Evolutionary conservation across 2,329 filamentous ascomycete genomes (phyloP), one percentile per base, ranked within the genome.

Genomic region (Paraconiothyrium sp.): DNA sequence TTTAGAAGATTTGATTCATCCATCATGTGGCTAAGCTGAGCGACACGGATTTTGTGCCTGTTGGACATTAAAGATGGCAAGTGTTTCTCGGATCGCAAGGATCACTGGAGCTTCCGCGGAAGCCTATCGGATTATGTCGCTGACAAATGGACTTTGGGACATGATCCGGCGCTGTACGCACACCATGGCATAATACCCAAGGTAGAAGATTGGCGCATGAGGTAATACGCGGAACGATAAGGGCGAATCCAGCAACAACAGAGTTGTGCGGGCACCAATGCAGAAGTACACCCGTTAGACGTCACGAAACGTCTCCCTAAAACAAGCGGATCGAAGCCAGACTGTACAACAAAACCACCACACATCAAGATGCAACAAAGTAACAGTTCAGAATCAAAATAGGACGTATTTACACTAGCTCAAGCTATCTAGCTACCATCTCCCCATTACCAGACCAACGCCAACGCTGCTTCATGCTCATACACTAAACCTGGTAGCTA

Each of bases 91-190:
- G 34, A 57, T 44, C 30, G 34, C 34, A 52, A 39, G 22, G 4
- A 46, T 9, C 37, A 20, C 39, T 52, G 48, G 24, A 54, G 61
- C 48, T 34, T 60, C 61, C 61, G 61, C 58, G 61, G 61, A 63
- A 54, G 58, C 61, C 34, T n/a, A 9, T 54, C 43, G 27, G 27
- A 41, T 48, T 10, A n/a, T 24, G 34, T 50, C 37, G 57, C 39
- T 59, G 57, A 59, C 50, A 59, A 54, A 59, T 54, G 50, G 16
- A 2, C 35, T 14, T 10, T 10, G 10, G 34, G 10, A 11, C 8
- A 13, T 41, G 5, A 27, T 9, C 49, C 10, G 30, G 24, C 30
- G 27, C 6, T 14, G 27, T 41, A 39, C 34, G 49, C 11, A 41
- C n/a, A 10, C 49, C 35, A 39, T 16, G 13, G 35, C 13, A n/a